These are phyloP conservation scores for Didymella arachidicola DNA, from an alignment of 2,329 filamentous ascomycete genomes.

Conservation along the genomic window DNA sequence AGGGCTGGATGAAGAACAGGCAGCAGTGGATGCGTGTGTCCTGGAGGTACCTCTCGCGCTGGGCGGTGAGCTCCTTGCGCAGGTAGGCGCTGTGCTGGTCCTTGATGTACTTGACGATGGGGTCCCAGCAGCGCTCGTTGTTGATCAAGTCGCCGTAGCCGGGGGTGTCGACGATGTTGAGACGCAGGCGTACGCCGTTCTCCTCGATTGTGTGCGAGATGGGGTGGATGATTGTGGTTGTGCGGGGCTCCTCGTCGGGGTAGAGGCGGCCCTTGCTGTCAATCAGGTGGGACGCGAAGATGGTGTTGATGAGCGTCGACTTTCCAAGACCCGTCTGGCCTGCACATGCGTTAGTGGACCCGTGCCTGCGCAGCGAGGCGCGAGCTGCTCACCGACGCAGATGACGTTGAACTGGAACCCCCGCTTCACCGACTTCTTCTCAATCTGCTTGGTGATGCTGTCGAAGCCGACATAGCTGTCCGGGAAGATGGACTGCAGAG, in stretches of 20 bases:
- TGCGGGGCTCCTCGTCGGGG: constrained; percentile 91
- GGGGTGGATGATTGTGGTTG: constrained; percentile 96
- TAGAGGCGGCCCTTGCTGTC: constrained; percentile 96
- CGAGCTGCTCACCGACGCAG: constrained; percentile 83
- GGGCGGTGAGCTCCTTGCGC: constrained; percentile 97
- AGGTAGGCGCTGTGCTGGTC: constrained; percentile 99
- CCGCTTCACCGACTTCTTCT: constrained; percentile 99
- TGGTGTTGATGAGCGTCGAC: constrained; percentile 99
- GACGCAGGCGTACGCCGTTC: constrained; percentile 93
- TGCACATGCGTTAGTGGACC: constrained; percentile 51
- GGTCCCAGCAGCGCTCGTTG: constrained; percentile 99
- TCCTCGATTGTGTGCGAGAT: constrained; percentile 99
- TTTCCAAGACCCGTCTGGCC: constrained; percentile 98
- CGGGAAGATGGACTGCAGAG: constrained; percentile 74
- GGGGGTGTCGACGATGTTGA: constrained; percentile 99
- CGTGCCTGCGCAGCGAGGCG: not conserved
- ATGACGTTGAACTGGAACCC: constrained; percentile 99
- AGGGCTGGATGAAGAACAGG: constrained; percentile 99
- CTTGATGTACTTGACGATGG: constrained; percentile 99
- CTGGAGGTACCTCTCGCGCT: constrained; percentile 98
- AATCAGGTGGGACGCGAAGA: constrained; percentile 99
- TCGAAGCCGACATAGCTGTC: constrained; percentile 99
- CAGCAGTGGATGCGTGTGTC: constrained; percentile 99
- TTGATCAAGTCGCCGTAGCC: constrained; percentile 99
- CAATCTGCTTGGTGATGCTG: constrained; percentile 99